Evolutionary conservation across 2,329 filamentous ascomycete species (phyloP), one percentile per base, ranked within the genome.

Genomic region (Ramichloridium luteum): DNA sequence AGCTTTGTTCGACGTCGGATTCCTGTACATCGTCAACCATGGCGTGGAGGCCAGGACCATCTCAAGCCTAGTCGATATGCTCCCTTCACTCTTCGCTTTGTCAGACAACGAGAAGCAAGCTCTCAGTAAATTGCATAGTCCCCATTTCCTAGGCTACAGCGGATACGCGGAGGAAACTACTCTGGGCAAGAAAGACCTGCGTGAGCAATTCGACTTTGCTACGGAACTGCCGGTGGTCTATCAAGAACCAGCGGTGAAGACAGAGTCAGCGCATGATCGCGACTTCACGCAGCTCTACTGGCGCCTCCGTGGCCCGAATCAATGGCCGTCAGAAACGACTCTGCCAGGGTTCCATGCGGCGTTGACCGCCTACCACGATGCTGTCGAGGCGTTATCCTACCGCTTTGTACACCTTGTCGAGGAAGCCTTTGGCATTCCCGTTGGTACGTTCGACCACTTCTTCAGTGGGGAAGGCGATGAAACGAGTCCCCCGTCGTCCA

Each of bases 141-240:
- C 71, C 6, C 71, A 74, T 45, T 74, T 77, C 34, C 54, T 77
- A 2, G 72, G 72, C 0, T 76, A 74, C 46, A 71, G 67, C 38
- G 62, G 57, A 1, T 60, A 62, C 12, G 71, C 70, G 0, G 57
- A 64, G 14, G 72, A 76, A 47, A 68, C 55, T 0, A 77, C 73
- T 2, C 64, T 67, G 0, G 68, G 69, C 0, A 51, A 54, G 31
- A 43, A 51, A 10, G 72, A 77, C 44, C 52, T 58, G 12, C 54
- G 71, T 12, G 71, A 77, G 47, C 72, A 76, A 42, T 67, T 73
- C 28, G 71, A 76, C 45, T 68, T 71, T 45, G 70, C 67, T 10
- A 74, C 68, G 0, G 70, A 75, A 40, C 50, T 74, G 16, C 35
- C 51, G 0, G 56, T 51, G 1, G 56, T 45, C 1, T 61, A 59